These are phyloP conservation scores for Penicillium sp. DNA, from an alignment of 2,329 filamentous ascomycete genomes.

Conservation along the genomic window DNA sequence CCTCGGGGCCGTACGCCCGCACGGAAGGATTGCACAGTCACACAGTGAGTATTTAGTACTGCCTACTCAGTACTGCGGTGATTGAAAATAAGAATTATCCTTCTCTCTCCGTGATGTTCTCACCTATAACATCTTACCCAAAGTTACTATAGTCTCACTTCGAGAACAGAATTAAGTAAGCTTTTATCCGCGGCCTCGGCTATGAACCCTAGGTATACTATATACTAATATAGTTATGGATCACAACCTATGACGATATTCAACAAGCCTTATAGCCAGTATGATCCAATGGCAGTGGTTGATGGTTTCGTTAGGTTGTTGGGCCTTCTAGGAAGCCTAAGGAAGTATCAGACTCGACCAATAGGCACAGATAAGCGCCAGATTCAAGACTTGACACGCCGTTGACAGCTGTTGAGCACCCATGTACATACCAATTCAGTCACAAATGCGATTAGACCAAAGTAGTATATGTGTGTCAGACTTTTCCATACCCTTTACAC, in stretches of 20 bases:
- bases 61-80: too few relatives aligned
- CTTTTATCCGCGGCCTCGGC: neutral
- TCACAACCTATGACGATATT: neutral
- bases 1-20: constrained; percentile 17
- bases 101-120: neutral
- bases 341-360: neutral
- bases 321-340: neutral
- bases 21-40: constrained; percentile 9
- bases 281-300: neutral
- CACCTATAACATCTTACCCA: neutral
- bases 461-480: neutral
- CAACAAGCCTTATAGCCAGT: neutral
- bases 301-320: neutral
- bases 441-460: too few relatives aligned
- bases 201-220: neutral
- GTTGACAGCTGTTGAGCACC: neutral
- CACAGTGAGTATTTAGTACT: constrained; percentile 1
- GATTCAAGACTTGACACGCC: neutral
- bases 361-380: neutral
- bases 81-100: neutral
- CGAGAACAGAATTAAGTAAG: neutral
- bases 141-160: neutral
- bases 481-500: neutral
- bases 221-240: neutral
- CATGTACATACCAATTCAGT: neutral